Evolutionary conservation across 2,329 filamentous ascomycete genomes (phyloP), one percentile per base, ranked within the genome.

Genomic region (Clonostachys rosea): DNA sequence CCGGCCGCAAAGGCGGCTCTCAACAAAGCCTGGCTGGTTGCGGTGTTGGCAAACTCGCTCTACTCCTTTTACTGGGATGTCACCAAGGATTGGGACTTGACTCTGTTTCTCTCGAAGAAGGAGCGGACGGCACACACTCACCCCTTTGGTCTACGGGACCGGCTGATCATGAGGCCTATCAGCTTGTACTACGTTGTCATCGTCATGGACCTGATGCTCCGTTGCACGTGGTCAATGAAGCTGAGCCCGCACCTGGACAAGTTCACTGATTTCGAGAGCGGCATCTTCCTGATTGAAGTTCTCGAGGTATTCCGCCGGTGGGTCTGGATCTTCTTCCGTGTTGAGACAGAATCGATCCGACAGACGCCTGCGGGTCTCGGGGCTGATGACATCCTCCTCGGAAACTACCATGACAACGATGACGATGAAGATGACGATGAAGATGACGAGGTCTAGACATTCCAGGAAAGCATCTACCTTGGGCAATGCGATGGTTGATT

Each of bases 51-150:
- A 57, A 96, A 99, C 66, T 95, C 89, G 13, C 74, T 87, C 41
- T 99, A 96, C 69, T 91, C 87, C n/a, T 97, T 97, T 72, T 99
- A 94, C 75, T 99, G 94, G 94, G 94, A 99, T 59, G 84, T 97
- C 33, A 79, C 89, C 47, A 94, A 91, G 70, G 94, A 99, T 73
- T 99, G 94, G 94, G 94, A 97, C 61, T 75, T 99, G 52, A 89
- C 87, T 0, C 76, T 97, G 13, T 88, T 97, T 60, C 81, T 86
- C 4, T 64, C 74, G 2, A 63, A 70, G 13, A 68, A 67, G 36
- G 74, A 81, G 51, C 80, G 86, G 52, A 74, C 75, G 53, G 75
- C 78, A 11, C 76, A 77, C 2, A 81, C 86, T 24, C 79, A 91
- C 56, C 81, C 89, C 0, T 94, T 81, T 62, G 94, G 89, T 2